These are phyloP conservation scores for Xylaria scruposa DNA, from an alignment of 495 filamentous ascomycete genomes.

Conservation along the genomic window DNA sequence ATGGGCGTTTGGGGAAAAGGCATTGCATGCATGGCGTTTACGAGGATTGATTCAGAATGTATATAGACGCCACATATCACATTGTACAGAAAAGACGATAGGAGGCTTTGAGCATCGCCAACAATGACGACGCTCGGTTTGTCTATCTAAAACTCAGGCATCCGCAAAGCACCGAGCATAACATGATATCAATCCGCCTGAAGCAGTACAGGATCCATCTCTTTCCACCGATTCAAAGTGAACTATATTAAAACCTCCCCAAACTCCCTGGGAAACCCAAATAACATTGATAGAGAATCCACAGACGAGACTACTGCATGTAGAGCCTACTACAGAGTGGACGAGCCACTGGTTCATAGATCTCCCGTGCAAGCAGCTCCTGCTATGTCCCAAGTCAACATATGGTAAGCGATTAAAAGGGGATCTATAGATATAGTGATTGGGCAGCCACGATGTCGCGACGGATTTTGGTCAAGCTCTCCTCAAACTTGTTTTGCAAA, in stretches of 20 bases:
- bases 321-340: slow-evolving; percentile 26
- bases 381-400: slow-evolving; percentile 18
- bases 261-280: slow-evolving; percentile 24
- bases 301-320: slow-evolving; percentile 15
- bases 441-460: slow-evolving; percentile 94
- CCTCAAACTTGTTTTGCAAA: slow-evolving; percentile 84
- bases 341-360: slow-evolving; percentile 25
- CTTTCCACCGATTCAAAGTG: not conserved
- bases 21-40: slow-evolving; percentile 32
- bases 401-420: not conserved
- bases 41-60: slow-evolving; percentile 11
- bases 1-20: slow-evolving; percentile 27
- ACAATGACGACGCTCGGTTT: slow-evolving; percentile 37
- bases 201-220: slow-evolving; percentile 3
- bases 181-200: slow-evolving; percentile 8
- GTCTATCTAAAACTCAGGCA: slow-evolving; percentile 36
- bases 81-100: slow-evolving; percentile 24
- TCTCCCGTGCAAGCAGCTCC: slow-evolving; percentile 20
- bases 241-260: not conserved
- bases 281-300: slow-evolving; percentile 14
- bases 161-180: slow-evolving; percentile 7
- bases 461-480: slow-evolving; percentile 79
- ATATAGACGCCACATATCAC: slow-evolving; percentile 7
- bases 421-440: slow-evolving; percentile 77
- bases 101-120: slow-evolving; percentile 37